Percentiles rank a stretch among this genome's conserved stretches.
Evolutionary conservation across 352 stramenopile species (phyloP).

Genomic region (Phytophthora fragariae): DNA sequence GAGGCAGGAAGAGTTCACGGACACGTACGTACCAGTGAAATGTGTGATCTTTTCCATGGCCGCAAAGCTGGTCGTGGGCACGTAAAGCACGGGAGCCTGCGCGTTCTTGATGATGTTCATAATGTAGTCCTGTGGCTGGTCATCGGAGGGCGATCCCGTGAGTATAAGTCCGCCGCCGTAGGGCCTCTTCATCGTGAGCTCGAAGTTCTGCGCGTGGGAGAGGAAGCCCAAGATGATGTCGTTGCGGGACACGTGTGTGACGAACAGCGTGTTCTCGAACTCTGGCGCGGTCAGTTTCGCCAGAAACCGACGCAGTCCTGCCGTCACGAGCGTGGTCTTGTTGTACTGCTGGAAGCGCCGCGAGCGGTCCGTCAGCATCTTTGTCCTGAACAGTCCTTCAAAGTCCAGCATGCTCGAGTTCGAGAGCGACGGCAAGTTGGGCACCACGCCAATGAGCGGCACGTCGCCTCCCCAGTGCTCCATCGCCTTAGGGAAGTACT

Average conservation of each 20-base stretch:
- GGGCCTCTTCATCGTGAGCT: constrained; percentile 62
- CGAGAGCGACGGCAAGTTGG: constrained; percentile 78
- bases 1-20: neutral
- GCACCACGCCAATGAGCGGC: constrained; percentile 86
- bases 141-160: constrained; percentile 76
- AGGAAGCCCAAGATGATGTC: constrained; percentile 93
- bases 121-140: constrained; percentile 83
- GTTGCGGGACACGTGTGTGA: constrained; percentile 90
- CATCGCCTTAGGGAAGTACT: constrained; percentile 91
- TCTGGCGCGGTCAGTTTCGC: constrained; percentile 79
- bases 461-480: constrained; percentile 66
- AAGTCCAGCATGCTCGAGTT: constrained; percentile 91
- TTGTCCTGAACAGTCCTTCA: constrained; percentile 85
- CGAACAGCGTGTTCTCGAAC: constrained; percentile 86
- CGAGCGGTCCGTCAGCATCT: constrained; percentile 58
- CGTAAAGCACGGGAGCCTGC: constrained; percentile 78
- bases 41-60: constrained; percentile 85
- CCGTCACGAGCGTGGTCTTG: constrained; percentile 85
- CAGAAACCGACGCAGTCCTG: constrained; percentile 84
- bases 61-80: constrained; percentile 76
- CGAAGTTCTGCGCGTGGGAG: constrained; percentile 81
- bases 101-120: constrained; percentile 76
- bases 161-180: constrained; percentile 92
- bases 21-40: constrained; percentile 64
- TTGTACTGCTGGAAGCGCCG: constrained; percentile 84